Conservation (phyloP, 768 basidiomycete species). For the Pulveroboletus sp. region DNA sequence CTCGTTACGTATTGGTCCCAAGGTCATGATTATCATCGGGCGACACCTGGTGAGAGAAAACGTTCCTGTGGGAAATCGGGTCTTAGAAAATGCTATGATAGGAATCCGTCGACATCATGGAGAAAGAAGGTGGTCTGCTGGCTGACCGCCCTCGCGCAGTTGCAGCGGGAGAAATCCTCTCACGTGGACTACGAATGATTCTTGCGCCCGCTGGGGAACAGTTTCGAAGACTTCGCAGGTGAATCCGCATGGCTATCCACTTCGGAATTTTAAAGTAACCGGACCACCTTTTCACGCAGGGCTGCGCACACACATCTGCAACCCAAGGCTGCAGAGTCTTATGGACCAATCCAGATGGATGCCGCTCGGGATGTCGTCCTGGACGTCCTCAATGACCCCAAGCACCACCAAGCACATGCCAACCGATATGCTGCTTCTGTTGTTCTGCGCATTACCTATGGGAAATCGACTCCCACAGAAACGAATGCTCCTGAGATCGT, state of each 20-base stretch:
- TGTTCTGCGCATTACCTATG: slow-evolving; percentile 34
- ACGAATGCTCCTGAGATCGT: slow-evolving; percentile 32
- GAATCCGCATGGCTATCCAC: background rate
- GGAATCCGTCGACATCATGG: too few relatives aligned
- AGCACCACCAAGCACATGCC: slow-evolving; percentile 52
- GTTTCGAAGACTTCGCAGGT: slow-evolving; percentile 63
- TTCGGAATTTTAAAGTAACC: background rate
- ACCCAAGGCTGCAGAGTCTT: slow-evolving; percentile 47
- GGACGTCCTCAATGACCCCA: slow-evolving; percentile 32
- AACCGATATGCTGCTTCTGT: slow-evolving; percentile 41
- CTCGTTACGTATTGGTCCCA: slow-evolving; percentile 49
- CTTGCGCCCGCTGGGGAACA: slow-evolving; percentile 54
- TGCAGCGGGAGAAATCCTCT: slow-evolving; percentile 58
- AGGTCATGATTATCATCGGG: slow-evolving; percentile 31
- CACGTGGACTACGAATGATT: slow-evolving; percentile 56
- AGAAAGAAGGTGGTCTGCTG: slow-evolving; percentile 53
- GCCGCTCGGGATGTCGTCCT: slow-evolving; percentile 30
- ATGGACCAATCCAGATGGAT: slow-evolving; percentile 47
- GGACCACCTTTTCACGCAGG: slow-evolving; percentile 24
- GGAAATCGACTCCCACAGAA: slow-evolving; percentile 31
- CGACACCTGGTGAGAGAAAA: slow-evolving; percentile 33
- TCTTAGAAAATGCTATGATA: background rate
- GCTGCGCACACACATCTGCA: slow-evolving; percentile 60
- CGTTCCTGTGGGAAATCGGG: background rate
- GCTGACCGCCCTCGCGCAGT: slow-evolving; percentile 55